A percentile compares a stretch with the other conserved stretches of the same genome.
phyloP scores from a whole-genome alignment of 257 asterid species.

The Voacanga thouarsii region DNA sequence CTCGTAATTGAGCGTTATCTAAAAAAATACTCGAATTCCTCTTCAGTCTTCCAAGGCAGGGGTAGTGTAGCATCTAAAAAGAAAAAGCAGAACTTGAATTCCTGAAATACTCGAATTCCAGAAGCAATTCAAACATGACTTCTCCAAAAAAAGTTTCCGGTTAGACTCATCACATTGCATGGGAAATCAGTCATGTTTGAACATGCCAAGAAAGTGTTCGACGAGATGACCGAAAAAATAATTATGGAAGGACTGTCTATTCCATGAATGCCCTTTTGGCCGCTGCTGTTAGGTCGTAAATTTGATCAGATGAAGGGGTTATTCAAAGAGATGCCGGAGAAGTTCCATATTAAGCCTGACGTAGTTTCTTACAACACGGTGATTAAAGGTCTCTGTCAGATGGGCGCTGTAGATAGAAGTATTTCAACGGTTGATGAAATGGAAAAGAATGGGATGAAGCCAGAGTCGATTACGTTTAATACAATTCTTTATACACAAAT shows the following conservation, averaged over 20 bases:
- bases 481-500: constrained; percentile 26
- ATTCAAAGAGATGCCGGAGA: constrained; percentile 32
- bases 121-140: constrained; percentile 30
- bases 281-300: constrained; percentile 38
- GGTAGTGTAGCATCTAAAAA: too few relatives aligned
- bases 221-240: constrained; percentile 38
- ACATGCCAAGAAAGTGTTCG: constrained; percentile 41
- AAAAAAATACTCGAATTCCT: too few relatives aligned
- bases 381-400: constrained; percentile 38
- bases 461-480: constrained; percentile 38
- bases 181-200: constrained; percentile 40
- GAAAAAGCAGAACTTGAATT: too few relatives aligned
- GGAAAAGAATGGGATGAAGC: constrained; percentile 29
- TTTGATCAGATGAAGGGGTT: constrained; percentile 25
- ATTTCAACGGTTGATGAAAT: constrained; percentile 26
- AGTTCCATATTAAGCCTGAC: constrained; percentile 33
- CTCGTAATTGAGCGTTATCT: too few relatives aligned
- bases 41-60: too few relatives aligned
- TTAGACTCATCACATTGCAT: constrained; percentile 31
- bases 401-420: constrained; percentile 20
- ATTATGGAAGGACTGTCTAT: constrained; percentile 31
- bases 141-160: constrained; percentile 37
- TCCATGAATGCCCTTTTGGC: constrained; percentile 48
- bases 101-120: constrained; percentile 46
- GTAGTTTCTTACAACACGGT: constrained; percentile 35